These are phyloP conservation scores for Kodamaea sp. DNA, from an alignment of 1,139 yeast genomes.

Conservation along the genomic window DNA sequence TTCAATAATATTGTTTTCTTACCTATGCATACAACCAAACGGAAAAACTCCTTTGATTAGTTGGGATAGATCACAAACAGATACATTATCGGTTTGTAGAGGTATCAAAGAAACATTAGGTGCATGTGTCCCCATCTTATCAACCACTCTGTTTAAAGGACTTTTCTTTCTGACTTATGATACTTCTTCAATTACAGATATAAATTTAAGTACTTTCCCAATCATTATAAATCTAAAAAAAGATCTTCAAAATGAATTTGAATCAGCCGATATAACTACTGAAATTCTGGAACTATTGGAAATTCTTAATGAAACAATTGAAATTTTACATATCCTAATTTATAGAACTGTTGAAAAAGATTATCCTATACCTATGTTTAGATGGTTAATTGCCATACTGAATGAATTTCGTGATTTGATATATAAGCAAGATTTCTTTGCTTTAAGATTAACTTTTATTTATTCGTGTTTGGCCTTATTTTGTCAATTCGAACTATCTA, in stretches of 20 bases:
- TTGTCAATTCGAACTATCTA: conserved; percentile 21
- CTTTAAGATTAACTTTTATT: conserved; percentile 24
- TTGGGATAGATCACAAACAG: conserved; percentile 19
- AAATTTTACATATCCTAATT: conserved; percentile 9
- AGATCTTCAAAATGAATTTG: conserved; percentile 9
- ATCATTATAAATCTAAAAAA: conserved; percentile 15
- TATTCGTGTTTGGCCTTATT: conserved; percentile 20
- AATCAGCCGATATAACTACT: conserved; percentile 9
- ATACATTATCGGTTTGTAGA: conserved; percentile 19
- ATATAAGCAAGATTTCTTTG: conserved; percentile 20
- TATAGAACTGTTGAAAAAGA: conserved; percentile 15
- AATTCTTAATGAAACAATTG: conserved; percentile 11
- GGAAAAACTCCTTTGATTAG: conserved; percentile 26
- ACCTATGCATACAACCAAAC: conserved; percentile 31
- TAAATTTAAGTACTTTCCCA: conserved; percentile 14
- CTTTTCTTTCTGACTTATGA: conserved; percentile 8
- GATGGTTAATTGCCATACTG: conserved; percentile 25
- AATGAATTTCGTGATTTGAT: conserved; percentile 19
- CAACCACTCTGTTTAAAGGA: conserved; percentile 6
- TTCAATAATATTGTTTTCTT: conserved; percentile 24
- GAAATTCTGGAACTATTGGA: conserved; percentile 8
- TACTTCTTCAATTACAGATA: neutral
- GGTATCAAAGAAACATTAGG: conserved; percentile 16
- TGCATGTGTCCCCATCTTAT: conserved; percentile 4
- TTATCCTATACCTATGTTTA: conserved; percentile 27